Evolutionary conservation across 2,329 filamentous ascomycete genomes (phyloP).

Genomic region (Thielaviopsis populi): DNA sequence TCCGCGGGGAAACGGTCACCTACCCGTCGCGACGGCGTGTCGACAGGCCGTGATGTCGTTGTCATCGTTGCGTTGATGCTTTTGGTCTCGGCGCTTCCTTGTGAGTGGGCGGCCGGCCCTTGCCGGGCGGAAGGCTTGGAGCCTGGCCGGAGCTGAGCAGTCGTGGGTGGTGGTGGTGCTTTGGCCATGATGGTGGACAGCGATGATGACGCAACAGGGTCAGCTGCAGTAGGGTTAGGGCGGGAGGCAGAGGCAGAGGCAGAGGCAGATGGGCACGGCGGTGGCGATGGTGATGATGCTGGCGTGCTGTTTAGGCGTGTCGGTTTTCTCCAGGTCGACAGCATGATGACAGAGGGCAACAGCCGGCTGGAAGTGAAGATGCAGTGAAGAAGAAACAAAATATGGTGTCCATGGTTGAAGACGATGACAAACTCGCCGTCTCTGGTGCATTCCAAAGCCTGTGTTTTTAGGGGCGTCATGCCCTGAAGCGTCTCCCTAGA

Average conservation of each 20-base stretch:
- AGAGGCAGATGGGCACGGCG: too few species aligned
- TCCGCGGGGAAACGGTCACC: neutral
- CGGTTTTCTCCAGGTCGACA: slow-evolving; percentile 28
- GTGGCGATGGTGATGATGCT: neutral
- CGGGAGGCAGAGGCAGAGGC: neutral
- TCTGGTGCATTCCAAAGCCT: neutral
- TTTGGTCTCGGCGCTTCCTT: neutral
- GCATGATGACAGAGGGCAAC: slow-evolving; percentile 11
- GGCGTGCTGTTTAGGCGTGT: slow-evolving; percentile 23
- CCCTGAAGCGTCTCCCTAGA: too few species aligned
- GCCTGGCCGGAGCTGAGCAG: neutral
- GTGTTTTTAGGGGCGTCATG: neutral
- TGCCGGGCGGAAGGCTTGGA: neutral
- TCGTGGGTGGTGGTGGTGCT: neutral
- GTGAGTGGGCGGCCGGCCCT: too few species aligned
- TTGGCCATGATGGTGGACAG: neutral
- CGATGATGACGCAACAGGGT: slow-evolving; percentile 7
- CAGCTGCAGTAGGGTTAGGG: slow-evolving; percentile 17
- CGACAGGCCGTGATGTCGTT: neutral
- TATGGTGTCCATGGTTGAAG: neutral
- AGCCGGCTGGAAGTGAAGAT: neutral
- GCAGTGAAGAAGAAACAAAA: neutral
- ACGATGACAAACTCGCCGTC: neutral
- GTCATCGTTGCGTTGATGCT: neutral
- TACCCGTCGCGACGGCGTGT: slow-evolving; percentile 4